phyloP scores from a whole-genome alignment of 306 rosid species.

The Neltuma alba region DNA sequence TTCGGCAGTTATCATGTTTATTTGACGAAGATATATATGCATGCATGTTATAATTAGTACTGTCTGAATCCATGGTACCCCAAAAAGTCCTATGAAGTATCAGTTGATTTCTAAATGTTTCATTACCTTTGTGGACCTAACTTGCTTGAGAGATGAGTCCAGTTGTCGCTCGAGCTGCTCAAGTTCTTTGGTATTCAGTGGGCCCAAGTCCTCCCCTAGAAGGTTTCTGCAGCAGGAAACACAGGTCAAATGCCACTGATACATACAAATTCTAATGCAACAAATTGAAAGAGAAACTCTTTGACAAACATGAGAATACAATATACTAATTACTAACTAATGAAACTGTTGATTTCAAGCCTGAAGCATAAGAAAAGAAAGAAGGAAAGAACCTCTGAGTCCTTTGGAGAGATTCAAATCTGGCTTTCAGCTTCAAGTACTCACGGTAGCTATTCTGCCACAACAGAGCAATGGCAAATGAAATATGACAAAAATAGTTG shows the following conservation, averaged over 20 bases:
- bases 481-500: constrained; percentile 18
- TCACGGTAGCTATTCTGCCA: constrained; percentile 90
- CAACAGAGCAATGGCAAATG: constrained; percentile 15
- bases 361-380: not conserved
- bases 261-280: not conserved
- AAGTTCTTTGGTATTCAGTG: constrained; percentile 81
- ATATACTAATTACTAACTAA: not conserved
- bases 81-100: not conserved
- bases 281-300: not conserved
- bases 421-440: constrained; percentile 83
- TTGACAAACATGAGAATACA: not conserved
- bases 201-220: constrained; percentile 95
- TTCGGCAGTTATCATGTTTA: not conserved
- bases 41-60: not conserved
- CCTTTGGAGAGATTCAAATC: constrained; percentile 88
- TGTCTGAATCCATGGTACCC: not conserved
- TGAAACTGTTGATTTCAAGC: not conserved
- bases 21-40: not conserved
- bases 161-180: constrained; percentile 97
- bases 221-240: constrained; percentile 60
- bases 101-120: not conserved
- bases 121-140: constrained; percentile 82
- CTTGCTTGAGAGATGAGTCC: constrained; percentile 86
- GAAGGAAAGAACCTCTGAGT: constrained; percentile 70
- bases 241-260: not conserved